Evolutionary conservation across 805 yeast species (phyloP).

Genomic region (Ogataea paradorogensis): DNA sequence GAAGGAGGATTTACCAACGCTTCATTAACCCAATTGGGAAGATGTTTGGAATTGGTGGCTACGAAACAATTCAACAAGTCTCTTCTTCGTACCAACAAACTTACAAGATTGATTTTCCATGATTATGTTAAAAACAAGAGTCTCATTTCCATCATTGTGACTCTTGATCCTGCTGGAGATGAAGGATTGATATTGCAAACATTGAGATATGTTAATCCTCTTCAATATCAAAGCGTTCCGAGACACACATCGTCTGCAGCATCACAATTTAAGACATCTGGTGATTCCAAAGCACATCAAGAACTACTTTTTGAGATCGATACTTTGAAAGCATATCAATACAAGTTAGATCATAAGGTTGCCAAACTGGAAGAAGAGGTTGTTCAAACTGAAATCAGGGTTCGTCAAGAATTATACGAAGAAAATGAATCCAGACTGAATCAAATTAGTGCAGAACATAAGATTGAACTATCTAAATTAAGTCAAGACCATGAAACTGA

Average conservation of each 20-base stretch:
- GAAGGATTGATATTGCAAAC: conserved; percentile 32
- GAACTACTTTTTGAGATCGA: conserved; percentile 28
- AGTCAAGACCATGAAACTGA: conserved; percentile 24
- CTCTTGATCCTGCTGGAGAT: conserved; percentile 40
- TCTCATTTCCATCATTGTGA: conserved; percentile 36
- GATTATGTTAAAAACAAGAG: conserved; percentile 38
- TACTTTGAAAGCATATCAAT: conserved; percentile 25
- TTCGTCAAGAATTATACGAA: conserved; percentile 30
- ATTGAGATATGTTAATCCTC: conserved; percentile 30
- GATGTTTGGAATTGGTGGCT: conserved; percentile 42
- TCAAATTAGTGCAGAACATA: conserved; percentile 37
- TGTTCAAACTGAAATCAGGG: conserved; percentile 28
- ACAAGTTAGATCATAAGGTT: conserved; percentile 22
- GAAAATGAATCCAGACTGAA: conserved; percentile 36
- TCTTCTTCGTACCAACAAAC: conserved; percentile 44
- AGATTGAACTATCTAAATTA: conserved; percentile 32
- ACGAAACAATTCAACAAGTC: conserved; percentile 39
- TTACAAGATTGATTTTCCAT: conserved; percentile 47
- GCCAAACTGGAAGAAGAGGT: conserved; percentile 25
- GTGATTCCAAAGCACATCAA: conserved; percentile 17
- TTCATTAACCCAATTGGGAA: conserved; percentile 49
- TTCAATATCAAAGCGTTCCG: conserved; percentile 27
- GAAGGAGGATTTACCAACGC: conserved; percentile 50
- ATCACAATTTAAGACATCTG: conserved; percentile 5
- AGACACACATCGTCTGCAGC: conserved; percentile 20